phyloP scores from a whole-genome alignment of 2,329 filamentous ascomycete genomes.

The Penicillium sp. region DNA sequence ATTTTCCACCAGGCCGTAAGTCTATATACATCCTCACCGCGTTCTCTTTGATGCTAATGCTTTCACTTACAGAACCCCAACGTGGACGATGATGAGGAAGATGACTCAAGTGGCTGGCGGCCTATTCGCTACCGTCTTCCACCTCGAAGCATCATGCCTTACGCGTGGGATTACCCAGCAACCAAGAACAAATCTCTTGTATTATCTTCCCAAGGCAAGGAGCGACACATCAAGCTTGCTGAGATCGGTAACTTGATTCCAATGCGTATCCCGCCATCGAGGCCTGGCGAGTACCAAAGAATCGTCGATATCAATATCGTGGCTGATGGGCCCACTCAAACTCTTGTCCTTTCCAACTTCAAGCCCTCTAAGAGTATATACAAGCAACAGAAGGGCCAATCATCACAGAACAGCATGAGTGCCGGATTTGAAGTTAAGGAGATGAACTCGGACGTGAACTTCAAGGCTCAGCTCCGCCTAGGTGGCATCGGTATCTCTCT shows the following conservation, averaged over 20 bases:
- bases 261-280: slow-evolving; percentile 76
- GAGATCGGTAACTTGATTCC: slow-evolving; percentile 96
- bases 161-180: slow-evolving; percentile 98
- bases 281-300: slow-evolving; percentile 67
- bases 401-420: slow-evolving; percentile 60
- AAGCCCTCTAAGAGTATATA: slow-evolving; percentile 92
- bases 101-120: slow-evolving; percentile 80
- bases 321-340: slow-evolving; percentile 93
- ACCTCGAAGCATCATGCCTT: slow-evolving; percentile 96
- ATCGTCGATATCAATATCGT: slow-evolving; percentile 97
- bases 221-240: slow-evolving; percentile 88
- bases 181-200: slow-evolving; percentile 95
- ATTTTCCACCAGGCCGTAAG: slow-evolving; percentile 80
- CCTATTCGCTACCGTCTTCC: slow-evolving; percentile 91
- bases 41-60: background rate
- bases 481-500: slow-evolving; percentile 91
- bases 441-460: slow-evolving; percentile 81
- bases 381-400: slow-evolving; percentile 59
- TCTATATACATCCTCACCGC: background rate
- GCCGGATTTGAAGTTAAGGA: slow-evolving; percentile 93
- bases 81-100: slow-evolving; percentile 82
- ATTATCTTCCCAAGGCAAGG: slow-evolving; percentile 73
- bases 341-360: slow-evolving; percentile 90
- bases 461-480: slow-evolving; percentile 84
- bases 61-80: slow-evolving; percentile 65